A percentile compares a stretch with the other conserved stretches of the same genome.
phyloP scores from a whole-genome alignment of 306 rosid species.

The Cucurbita argyrosperma region DNA sequence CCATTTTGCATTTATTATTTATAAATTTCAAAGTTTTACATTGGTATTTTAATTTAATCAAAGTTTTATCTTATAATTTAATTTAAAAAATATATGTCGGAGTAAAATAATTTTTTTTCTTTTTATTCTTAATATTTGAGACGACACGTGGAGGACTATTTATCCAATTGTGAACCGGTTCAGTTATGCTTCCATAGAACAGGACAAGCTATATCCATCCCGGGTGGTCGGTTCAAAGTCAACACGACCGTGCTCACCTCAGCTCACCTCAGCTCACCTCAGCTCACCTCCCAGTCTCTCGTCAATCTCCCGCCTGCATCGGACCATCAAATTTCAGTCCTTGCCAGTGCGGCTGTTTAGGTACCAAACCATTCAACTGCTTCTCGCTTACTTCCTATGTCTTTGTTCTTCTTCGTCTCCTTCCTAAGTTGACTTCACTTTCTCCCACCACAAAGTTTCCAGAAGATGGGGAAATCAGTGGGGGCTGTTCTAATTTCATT shows the following conservation, averaged over 20 bases:
- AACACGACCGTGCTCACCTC: background rate
- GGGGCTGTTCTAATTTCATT: background rate
- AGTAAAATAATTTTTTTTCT: too few relatives aligned
- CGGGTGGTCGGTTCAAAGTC: background rate
- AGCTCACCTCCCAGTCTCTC: background rate
- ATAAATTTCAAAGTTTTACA: too few relatives aligned
- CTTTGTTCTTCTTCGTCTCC: background rate
- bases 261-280: too few relatives aligned
- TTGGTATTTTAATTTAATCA: too few relatives aligned
- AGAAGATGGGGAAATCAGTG: constrained; percentile 12
- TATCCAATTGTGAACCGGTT: background rate
- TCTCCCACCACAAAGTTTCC: background rate
- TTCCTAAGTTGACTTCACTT: background rate
- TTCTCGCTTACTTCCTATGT: background rate
- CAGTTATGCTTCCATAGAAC: background rate
- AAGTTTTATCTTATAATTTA: too few relatives aligned
- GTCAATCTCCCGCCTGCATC: background rate
- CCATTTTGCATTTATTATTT: too few relatives aligned
- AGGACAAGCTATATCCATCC: background rate
- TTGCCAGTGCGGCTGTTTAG: background rate
- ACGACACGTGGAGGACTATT: too few relatives aligned
- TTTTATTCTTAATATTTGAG: too few relatives aligned
- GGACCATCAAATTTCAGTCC: background rate
- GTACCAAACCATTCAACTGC: background rate
- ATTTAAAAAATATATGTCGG: too few relatives aligned